These are phyloP conservation scores for Penicillium psychrosexuale DNA, from an alignment of 2,329 filamentous ascomycete species.

Conservation along the genomic window DNA sequence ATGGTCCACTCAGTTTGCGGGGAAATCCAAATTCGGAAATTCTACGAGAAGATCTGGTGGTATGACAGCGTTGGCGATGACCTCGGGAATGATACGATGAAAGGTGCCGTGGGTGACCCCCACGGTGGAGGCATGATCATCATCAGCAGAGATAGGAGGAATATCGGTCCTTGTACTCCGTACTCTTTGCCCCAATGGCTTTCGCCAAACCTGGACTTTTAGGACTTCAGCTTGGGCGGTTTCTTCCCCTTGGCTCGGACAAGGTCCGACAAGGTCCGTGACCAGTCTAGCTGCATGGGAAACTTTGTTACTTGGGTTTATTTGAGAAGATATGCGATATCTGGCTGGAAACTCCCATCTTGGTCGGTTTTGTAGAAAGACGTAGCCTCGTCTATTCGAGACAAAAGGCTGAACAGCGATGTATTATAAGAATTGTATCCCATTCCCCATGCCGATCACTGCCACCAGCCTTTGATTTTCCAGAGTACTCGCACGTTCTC, in stretches of 20 bases:
- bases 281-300: not conserved
- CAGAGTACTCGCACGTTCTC: conserved; percentile 1
- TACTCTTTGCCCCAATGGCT: too few species aligned
- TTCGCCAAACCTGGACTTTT: not conserved
- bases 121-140: conserved; percentile 1
- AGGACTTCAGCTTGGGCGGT: not conserved
- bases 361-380: too few species aligned
- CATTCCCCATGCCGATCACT: not conserved
- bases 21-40: conserved; percentile 1
- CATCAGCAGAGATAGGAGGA: not conserved
- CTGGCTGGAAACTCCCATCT: not conserved
- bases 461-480: not conserved
- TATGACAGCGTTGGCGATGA: not conserved
- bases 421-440: not conserved
- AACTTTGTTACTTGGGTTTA: not conserved
- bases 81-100: not conserved
- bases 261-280: conserved; percentile 5
- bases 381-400: not conserved
- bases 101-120: not conserved
- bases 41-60: not conserved
- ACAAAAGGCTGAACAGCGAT: not conserved
- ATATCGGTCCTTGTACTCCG: not conserved
- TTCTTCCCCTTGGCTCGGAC: not conserved
- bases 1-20: conserved; percentile 8
- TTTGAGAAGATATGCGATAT: not conserved